A percentile compares a stretch with the other conserved stretches of the same genome.
Evolutionary conservation across 331 rosid species (phyloP).

Genomic region (Ulmus americana): DNA sequence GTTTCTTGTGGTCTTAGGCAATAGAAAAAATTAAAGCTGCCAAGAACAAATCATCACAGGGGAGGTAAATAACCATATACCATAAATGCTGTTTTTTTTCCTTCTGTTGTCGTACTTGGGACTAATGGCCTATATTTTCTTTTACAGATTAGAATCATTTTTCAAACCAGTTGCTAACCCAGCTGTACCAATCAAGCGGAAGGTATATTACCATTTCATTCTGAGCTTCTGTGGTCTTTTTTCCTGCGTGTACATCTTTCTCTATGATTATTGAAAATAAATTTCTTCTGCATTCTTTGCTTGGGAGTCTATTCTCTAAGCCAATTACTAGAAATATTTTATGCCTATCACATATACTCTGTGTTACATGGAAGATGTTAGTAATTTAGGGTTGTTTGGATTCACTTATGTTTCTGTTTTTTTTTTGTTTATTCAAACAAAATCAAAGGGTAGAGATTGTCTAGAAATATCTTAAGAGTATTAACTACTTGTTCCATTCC

Average conservation of each 20-base stretch:
- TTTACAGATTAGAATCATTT: slow-evolving; percentile 75
- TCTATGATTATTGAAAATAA: neutral
- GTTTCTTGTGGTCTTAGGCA: slow-evolving; percentile 50
- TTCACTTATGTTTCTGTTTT: no score
- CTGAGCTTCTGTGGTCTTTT: slow-evolving; percentile 16
- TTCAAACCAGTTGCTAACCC: slow-evolving; percentile 65
- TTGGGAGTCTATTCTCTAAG: neutral
- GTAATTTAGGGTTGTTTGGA: no score
- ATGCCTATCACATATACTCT: neutral
- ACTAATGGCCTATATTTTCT: slow-evolving; percentile 11
- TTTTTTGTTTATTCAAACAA: no score
- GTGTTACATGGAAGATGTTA: neutral
- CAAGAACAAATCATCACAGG: slow-evolving; percentile 87
- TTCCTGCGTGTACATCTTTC: neutral
- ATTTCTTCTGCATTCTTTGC: neutral
- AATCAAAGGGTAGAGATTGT: no score
- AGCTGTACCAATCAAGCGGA: slow-evolving; percentile 66
- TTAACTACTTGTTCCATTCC: neutral
- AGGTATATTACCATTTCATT: slow-evolving; percentile 44
- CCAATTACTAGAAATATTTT: neutral
- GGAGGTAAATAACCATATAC: slow-evolving; percentile 53
- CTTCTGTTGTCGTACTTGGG: neutral
- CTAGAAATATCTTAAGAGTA: no score
- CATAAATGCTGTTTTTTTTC: slow-evolving; percentile 7
- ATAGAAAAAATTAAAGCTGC: slow-evolving; percentile 92